Base-by-base conservation (phyloP, 768 basidiomycete species). In the Pleurotus platypus region DNA sequence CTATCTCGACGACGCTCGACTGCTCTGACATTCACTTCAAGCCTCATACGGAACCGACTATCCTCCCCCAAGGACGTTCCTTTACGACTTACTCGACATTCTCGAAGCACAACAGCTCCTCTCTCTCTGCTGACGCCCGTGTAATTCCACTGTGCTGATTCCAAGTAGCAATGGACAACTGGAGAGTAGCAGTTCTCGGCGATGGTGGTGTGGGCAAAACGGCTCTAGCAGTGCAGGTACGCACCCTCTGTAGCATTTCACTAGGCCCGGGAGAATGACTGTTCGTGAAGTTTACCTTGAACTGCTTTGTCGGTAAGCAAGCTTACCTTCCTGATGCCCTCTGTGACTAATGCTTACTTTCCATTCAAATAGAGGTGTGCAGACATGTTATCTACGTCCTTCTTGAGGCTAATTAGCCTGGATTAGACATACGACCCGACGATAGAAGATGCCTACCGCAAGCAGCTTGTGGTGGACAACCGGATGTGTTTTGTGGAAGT, bases 121-220 rank as follows among this genome's bases (percentile, higher is more conserved):
- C 30, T 35, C 42, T 16, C 15, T n/a, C 46, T 35, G 18, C 30
- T 30, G 15, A 12, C 16, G n/a, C 55, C 24, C 37, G 38, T 35
- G 30, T 35, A 11, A 22, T 12, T 58, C 24, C n/a, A 45, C 56
- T 26, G 38, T 42, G 30, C 22, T 37, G 18, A 27, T 5, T 6
- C 40, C 48, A 42, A 61, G 49, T 61, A 79, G 75, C 79, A 72
- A 93, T 94, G 92, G 92, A 94, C 78, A 89, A 87, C 71, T 94
- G 92, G 92, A 89, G 93, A 79, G 89, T 97, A 64, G 93, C 94
- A 60, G 92, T 97, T 63, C 83, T 97, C 58, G 94, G 94, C 62
- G 94, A 98, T 75, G 94, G 94, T 74, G 94, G 94, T 75, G 94
- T 98, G 48, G 94, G 94, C 57, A 98, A 98, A 80, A 97, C 94